Evolutionary conservation across 2,329 filamentous ascomycete species (phyloP).

Genomic region (Leptographium radiaticola): DNA sequence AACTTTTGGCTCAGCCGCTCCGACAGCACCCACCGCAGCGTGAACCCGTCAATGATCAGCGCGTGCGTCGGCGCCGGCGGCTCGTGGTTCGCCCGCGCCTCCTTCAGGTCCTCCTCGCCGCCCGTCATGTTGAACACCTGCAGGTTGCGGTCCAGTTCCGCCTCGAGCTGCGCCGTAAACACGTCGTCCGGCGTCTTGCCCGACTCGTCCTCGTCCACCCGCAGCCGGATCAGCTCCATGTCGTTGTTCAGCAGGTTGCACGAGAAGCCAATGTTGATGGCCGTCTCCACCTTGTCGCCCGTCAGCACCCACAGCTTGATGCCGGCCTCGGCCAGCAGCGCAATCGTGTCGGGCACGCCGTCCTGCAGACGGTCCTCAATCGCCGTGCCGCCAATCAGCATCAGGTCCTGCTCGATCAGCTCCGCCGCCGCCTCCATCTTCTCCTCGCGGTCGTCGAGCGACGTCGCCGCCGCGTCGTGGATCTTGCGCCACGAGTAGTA

Average conservation of each 20-base stretch:
- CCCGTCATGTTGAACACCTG: constrained; percentile 65
- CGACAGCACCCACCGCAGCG: constrained; percentile 74
- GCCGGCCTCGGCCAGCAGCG: constrained; percentile 77
- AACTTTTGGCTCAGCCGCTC: constrained; percentile 83
- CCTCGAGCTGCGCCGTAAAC: constrained; percentile 46
- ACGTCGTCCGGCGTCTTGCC: constrained; percentile 32
- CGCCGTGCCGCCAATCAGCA: constrained; percentile 80
- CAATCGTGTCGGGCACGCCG: constrained; percentile 91
- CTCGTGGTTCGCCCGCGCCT: constrained; percentile 71
- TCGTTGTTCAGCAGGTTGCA: constrained; percentile 96
- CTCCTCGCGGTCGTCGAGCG: constrained; percentile 77
- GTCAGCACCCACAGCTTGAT: constrained; percentile 99
- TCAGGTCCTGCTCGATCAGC: constrained; percentile 79
- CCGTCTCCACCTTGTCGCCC: constrained; percentile 96
- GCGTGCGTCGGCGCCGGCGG: constrained; percentile 81
- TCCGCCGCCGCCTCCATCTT: constrained; percentile 86
- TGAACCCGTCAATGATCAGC: constrained; percentile 88
- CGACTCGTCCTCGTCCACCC: constrained; percentile 61
- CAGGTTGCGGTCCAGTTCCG: constrained; percentile 63
- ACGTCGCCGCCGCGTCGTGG: constrained; percentile 74
- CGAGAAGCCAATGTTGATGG: constrained; percentile 99
- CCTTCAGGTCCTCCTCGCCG: constrained; percentile 69
- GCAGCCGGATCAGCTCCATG: constrained; percentile 90
- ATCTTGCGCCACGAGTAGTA: constrained; percentile 76
- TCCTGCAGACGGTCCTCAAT: constrained; percentile 97